Base-by-base conservation (phyloP, 352 stramenopile genomes). In the Phytophthora sp. region DNA sequence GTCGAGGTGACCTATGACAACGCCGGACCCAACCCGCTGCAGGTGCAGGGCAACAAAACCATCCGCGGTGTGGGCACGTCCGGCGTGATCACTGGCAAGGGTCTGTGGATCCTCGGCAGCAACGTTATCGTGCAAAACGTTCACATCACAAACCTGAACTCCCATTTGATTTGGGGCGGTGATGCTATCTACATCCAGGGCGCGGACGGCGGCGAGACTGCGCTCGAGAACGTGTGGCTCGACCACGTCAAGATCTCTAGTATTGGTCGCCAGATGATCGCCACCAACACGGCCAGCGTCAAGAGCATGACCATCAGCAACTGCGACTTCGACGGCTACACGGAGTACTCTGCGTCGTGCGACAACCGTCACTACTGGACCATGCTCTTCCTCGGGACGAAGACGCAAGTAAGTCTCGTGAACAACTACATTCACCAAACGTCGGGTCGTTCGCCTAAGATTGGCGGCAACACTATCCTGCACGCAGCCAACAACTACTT, bases 331-430 rank as follows among this genome's bases (percentile, higher is more conserved):
- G 74, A 82, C 41, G 74, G 74, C 20, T 48, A 68, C 26, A 79
- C 74, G 4, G 7, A 43, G 27, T 82, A 63, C 52, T 79, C 69
- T 21, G 49, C 18, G 21, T 71, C 66, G 21, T 79, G 69, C 38
- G 69, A 79, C 31, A 68, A 65, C 41, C 71, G 56, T 49, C 75
- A 84, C 61, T 84, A 84, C 65, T 84, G 75, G 75, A 77, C 57
- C 23, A 72, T 77, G 58, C 60, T 81, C 43, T 68, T 79, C 45
- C 70, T 77, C 57, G 73, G 73, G 18, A 70, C 66, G 30, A 38
- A 71, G 55, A 78, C 70, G 21, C 27, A 62, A 21, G 44, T 84
- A 37, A 82, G 61, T 31, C 62, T 64, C 27, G 45, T 64, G 34
- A 57, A 57, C 44, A 64, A 64, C 45, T 64, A 57, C 45, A 51